Percentiles rank a stretch among this genome's conserved stretches.
These are phyloP conservation scores for Luvunga scandens DNA, from an alignment of 345 rosid genomes.

Conservation along the genomic window DNA sequence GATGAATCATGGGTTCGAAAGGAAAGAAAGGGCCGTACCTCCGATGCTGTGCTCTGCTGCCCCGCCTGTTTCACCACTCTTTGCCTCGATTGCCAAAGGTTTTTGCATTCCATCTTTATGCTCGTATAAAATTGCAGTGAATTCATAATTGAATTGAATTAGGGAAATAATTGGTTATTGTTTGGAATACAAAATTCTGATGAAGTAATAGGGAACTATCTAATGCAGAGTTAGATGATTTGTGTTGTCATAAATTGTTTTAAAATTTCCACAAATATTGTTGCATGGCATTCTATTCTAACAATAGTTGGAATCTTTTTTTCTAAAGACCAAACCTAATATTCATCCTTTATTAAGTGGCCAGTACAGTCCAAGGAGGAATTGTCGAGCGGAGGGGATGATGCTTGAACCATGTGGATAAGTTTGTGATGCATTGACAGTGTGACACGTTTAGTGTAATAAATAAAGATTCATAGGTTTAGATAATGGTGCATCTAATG, in stretches of 20 bases:
- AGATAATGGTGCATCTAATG: no score
- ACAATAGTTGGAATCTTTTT: not conserved
- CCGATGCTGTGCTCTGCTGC: conserved; percentile 85
- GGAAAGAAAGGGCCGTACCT: conserved; percentile 47
- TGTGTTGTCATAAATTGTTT: not conserved
- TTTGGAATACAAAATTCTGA: not conserved
- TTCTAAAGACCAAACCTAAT: not conserved
- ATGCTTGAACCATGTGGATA: not conserved
- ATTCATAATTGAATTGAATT: not conserved
- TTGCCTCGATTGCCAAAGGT: conserved; percentile 84
- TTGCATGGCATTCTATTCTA: not conserved
- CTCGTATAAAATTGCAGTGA: not conserved
- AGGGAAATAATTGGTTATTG: not conserved
- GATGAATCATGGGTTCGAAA: conserved; percentile 64
- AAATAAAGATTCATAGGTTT: not conserved
- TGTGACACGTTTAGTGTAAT: not conserved
- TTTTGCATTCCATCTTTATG: conserved; percentile 7
- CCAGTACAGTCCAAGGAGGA: not conserved
- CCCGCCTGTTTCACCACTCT: conserved; percentile 85
- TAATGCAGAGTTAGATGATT: not conserved
- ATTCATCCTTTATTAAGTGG: not conserved
- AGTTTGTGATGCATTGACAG: not conserved
- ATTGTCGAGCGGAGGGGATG: not conserved
- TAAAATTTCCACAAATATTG: not conserved
- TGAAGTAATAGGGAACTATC: not conserved